Base-by-base conservation (phyloP, 306 rosid species). In the Sindora glabra region DNA sequence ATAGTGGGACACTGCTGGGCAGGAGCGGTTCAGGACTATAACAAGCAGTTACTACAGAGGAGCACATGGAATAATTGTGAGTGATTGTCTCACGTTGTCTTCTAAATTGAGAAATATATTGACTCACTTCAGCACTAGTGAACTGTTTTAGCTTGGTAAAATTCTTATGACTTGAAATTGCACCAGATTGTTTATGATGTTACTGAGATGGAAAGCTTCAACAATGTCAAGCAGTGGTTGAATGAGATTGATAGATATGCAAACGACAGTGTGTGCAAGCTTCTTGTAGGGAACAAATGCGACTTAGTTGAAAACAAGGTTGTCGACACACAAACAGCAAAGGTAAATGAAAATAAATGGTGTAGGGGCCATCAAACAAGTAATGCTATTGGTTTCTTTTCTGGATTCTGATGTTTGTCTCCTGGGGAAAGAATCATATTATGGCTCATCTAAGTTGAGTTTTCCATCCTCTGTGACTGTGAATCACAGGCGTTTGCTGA, bases 1-100 rank as follows among this genome's bases (percentile, higher is more conserved):
- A 22, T 45, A 92, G 96, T 92, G 98, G 98, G 98, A 92, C 48
- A 92, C 98, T 8, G 98, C 98, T 37, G 98, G 98, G 51, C 98
- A 92, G 81, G 98, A 92, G 82, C 88, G 98, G 39, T 92, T 92
- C 85, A 79, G 98, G 72, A 92, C 98, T 17, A 92, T 92, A 72
- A 92, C 98, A 58, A 92, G 98, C 83, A 92, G 98, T 74, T 92
- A 92, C 64, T 92, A 92, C 64, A 75, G 98, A 70, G 98, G 98
- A 70, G 98, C 98, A 2, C 98, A 92, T 69, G 98, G 98, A 59
- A 92, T 92, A 45, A 92, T 92, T 77, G 97, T 91, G 64, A 80
- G 80, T 40, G 51, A 13, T 33, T 66, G 16, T 50, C 49, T 40
- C 48, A 44, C 45, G 8, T 68, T n/a, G 8, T 46, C 41, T 15